A percentile compares a stretch with the other conserved stretches of the same genome.
Evolutionary conservation across 108 stramenopile species (phyloP).

Genomic region (Pseudonitzschia multiseries): DNA sequence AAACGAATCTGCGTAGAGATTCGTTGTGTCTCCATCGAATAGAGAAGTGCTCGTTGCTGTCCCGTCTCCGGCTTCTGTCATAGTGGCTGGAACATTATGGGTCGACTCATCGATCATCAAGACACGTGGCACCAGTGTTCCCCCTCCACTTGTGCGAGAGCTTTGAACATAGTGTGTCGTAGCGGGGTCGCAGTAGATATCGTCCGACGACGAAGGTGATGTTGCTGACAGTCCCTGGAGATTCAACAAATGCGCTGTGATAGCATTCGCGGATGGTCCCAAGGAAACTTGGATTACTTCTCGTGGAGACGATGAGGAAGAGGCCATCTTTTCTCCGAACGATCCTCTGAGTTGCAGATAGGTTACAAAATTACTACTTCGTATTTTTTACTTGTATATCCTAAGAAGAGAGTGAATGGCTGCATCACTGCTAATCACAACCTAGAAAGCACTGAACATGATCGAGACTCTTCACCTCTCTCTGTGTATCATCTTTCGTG

Average conservation of each 20-base stretch:
- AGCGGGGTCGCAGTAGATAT: conserved; percentile 52
- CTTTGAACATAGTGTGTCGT: conserved; percentile 52
- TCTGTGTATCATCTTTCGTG: too few relatives aligned
- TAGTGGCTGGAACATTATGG: background rate
- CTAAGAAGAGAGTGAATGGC: background rate
- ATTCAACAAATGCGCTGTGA: conserved; percentile 73
- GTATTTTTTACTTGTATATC: too few relatives aligned
- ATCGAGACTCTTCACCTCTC: too few relatives aligned
- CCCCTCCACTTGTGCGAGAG: background rate
- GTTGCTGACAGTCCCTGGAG: conserved; percentile 73
- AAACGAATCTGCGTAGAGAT: background rate
- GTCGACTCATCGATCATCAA: conserved; percentile 64
- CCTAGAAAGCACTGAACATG: too few relatives aligned
- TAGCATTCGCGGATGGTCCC: conserved; percentile 58
- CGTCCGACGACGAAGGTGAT: conserved; percentile 13
- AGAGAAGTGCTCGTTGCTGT: background rate
- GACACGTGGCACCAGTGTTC: conserved; percentile 55
- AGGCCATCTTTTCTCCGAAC: background rate
- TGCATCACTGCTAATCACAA: background rate
- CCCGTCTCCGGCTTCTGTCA: background rate
- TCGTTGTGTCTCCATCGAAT: background rate
- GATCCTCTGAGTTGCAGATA: background rate
- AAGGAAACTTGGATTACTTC: conserved; percentile 68
- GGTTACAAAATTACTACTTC: too few relatives aligned
- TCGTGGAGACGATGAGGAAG: conserved; percentile 20